phyloP scores from a whole-genome alignment of 495 filamentous ascomycete genomes.

The Talaromyces nanjingensis region DNA sequence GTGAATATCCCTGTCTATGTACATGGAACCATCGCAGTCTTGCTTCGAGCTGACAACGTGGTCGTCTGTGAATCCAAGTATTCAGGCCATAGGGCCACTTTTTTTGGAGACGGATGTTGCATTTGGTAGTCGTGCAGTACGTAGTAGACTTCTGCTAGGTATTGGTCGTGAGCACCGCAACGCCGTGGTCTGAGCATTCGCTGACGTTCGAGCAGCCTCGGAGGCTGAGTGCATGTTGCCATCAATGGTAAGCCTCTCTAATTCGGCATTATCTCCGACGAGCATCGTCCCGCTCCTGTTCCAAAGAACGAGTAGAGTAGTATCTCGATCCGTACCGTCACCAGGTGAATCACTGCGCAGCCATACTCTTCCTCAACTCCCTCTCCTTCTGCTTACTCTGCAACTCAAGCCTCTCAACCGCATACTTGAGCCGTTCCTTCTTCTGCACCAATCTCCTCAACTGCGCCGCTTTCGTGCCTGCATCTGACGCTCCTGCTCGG shows the following conservation, averaged over 20 bases:
- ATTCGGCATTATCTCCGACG: no score
- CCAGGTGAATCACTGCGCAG: slow-evolving; percentile 28
- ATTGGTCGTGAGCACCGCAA: no score
- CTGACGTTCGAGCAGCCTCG: neutral
- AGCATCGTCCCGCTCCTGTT: neutral
- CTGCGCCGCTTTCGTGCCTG: slow-evolving; percentile 48
- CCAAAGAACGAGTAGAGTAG: neutral
- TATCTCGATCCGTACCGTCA: neutral
- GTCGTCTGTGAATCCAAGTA: no score
- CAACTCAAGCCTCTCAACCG: slow-evolving; percentile 63
- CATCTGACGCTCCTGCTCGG: slow-evolving; percentile 18
- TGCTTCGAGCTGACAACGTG: no score
- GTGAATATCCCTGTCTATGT: no score
- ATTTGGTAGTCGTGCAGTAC: no score
- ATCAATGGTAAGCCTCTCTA: neutral
- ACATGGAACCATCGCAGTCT: no score
- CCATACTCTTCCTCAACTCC: slow-evolving; percentile 78
- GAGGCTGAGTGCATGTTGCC: neutral
- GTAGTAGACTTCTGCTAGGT: no score
- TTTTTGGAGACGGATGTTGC: no score
- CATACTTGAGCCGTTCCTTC: slow-evolving; percentile 73
- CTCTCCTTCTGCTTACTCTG: slow-evolving; percentile 62
- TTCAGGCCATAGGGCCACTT: no score
- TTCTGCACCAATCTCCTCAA: slow-evolving; percentile 61
- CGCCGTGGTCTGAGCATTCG: neutral